Evolutionary conservation across 2,329 filamentous ascomycete species (phyloP).

Genomic region (Aspergillus sp.): DNA sequence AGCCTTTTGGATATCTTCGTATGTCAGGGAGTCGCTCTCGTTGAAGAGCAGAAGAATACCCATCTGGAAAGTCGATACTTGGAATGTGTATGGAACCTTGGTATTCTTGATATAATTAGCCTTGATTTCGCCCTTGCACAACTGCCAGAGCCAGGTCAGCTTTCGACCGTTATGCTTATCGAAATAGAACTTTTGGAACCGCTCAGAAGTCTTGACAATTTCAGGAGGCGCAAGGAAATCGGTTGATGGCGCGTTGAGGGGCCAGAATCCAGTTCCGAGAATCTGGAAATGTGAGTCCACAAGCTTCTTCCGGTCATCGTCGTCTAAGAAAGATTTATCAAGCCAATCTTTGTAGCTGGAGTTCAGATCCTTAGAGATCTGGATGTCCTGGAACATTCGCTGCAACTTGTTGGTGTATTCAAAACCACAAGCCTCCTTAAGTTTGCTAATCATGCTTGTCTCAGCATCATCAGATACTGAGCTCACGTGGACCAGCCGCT

Average conservation of each 20-base stretch:
- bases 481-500: conserved; percentile 89
- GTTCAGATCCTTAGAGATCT: conserved; percentile 97
- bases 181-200: conserved; percentile 88
- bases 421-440: conserved; percentile 97
- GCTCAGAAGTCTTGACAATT: conserved; percentile 82
- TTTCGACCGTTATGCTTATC: conserved; percentile 96
- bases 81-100: conserved; percentile 93
- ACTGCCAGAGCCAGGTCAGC: conserved; percentile 95
- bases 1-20: conserved; percentile 80
- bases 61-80: conserved; percentile 98
- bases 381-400: conserved; percentile 99
- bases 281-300: conserved; percentile 90
- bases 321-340: conserved; percentile 60
- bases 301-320: conserved; percentile 64
- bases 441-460: conserved; percentile 98
- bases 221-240: conserved; percentile 84
- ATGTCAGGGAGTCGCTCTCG: conserved; percentile 78
- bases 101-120: conserved; percentile 85
- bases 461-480: conserved; percentile 97
- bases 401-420: conserved; percentile 99
- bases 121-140: conserved; percentile 96
- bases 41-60: conserved; percentile 94
- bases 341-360: conserved; percentile 80
- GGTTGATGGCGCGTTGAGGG: conserved; percentile 80
- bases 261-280: conserved; percentile 96